Evolutionary conservation across 192 early-diverging fungal genomes (phyloP), one percentile per base, ranked within the genome.

Genomic region (Coemansia sp.): DNA sequence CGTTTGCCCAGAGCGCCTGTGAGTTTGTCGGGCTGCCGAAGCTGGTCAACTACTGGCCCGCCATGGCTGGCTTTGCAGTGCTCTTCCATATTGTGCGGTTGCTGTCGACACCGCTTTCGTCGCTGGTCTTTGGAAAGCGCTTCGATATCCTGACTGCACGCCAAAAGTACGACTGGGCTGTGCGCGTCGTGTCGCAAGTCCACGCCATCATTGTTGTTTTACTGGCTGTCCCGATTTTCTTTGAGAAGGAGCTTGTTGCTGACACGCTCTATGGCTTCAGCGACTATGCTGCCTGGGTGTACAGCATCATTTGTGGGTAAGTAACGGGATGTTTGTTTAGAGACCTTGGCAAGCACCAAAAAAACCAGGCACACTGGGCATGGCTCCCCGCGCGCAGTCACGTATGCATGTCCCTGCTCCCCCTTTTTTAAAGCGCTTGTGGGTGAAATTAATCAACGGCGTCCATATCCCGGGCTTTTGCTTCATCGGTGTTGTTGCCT

Each of bases 271-370:
- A 85, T 68, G 90, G 88, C 8, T 90, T 90, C 56, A 72, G 78
- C 47, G 42, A 56, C 39, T 85, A 83, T 51, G 78, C 85, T 13
- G 86, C 83, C 20, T 78, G 82, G 42, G 85, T 91, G 22, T 89
- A 90, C 75, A 81, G 88, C n/a, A 68, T 95, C 27, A 80, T 87
- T 37, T 87, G 87, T 55, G 90, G 91, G 83, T 90, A 83, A n/a
- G n/a, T n/a, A n/a, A n/a, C n/a, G n/a, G n/a, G n/a, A n/a, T n/a
- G n/a, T n/a, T n/a, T n/a, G n/a, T n/a, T n/a, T n/a, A n/a, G n/a
- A n/a, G n/a, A n/a, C n/a, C n/a, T n/a, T n/a, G n/a, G n/a, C n/a
- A n/a, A n/a, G n/a, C n/a, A n/a, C n/a, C n/a, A n/a, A n/a, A n/a
- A n/a, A n/a, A n/a, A n/a, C n/a, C n/a, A n/a, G n/a, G n/a, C n/a